Evolutionary conservation across 2,329 filamentous ascomycete genomes (phyloP).

Genomic region (Verticillium nonalfalfae): DNA sequence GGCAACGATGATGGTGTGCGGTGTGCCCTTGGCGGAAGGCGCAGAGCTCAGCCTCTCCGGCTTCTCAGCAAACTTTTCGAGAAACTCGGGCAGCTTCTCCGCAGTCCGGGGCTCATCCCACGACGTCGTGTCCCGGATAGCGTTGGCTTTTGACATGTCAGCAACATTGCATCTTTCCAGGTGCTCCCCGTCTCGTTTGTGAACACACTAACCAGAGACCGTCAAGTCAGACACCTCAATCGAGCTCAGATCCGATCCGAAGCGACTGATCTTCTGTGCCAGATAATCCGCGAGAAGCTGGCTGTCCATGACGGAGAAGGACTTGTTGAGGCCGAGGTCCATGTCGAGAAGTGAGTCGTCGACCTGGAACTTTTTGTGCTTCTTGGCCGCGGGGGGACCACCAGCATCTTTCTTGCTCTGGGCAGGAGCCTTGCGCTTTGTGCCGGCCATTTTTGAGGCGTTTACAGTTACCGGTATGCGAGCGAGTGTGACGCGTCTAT

Average conservation of each 20-base stretch:
- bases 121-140: conserved; percentile 73
- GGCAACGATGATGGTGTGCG: conserved; percentile 86
- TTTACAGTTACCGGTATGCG: background rate
- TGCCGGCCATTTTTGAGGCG: background rate
- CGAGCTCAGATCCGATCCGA: conserved; percentile 72
- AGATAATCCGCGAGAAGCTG: conserved; percentile 80
- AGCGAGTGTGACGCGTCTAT: background rate
- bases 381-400: conserved; percentile 34
- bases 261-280: conserved; percentile 69
- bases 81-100: conserved; percentile 69
- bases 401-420: conserved; percentile 25
- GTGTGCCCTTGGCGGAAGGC: conserved; percentile 62
- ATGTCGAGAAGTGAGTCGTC: conserved; percentile 56
- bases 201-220: conserved; percentile 57
- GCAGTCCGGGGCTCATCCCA: conserved; percentile 63
- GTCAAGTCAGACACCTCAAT: conserved; percentile 81
- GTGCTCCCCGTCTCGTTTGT: background rate
- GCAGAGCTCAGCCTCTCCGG: conserved; percentile 55
- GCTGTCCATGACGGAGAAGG: conserved; percentile 77
- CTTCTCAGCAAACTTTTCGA: conserved; percentile 60
- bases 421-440: background rate
- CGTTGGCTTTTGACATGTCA: conserved; percentile 46
- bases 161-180: background rate
- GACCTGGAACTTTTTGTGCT: conserved; percentile 47
- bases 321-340: conserved; percentile 70